Conservation (phyloP, 2,329 filamentous ascomycete species). For the Xylaria sp. region DNA sequence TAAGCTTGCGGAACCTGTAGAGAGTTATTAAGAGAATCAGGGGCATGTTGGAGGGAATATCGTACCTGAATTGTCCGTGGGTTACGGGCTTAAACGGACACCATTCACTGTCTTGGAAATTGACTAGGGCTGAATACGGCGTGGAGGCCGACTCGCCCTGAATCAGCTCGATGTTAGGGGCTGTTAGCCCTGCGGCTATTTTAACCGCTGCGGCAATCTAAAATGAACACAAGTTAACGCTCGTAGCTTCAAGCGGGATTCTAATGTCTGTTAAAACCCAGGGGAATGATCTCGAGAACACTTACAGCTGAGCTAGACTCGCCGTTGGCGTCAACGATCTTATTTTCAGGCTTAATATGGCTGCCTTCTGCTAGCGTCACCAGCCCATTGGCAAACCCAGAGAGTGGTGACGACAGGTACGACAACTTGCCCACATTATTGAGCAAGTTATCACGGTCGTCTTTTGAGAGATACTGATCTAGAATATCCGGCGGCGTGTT, state of each 20-base stretch:
- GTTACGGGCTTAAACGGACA: conserved; percentile 58
- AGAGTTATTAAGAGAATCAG: not conserved
- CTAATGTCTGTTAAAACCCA: too few species aligned
- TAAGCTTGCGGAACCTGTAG: conserved; percentile 52
- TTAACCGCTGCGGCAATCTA: conserved; percentile 31
- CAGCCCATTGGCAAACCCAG: conserved; percentile 49
- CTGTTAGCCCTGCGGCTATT: conserved; percentile 40
- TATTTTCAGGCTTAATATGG: conserved; percentile 54
- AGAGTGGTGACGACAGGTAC: conserved; percentile 44
- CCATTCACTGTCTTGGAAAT: conserved; percentile 40
- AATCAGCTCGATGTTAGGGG: conserved; percentile 38
- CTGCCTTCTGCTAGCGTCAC: conserved; percentile 51
- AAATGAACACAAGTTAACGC: not conserved
- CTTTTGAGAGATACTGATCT: conserved; percentile 30
- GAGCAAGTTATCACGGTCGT: conserved; percentile 34
- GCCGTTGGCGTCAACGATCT: conserved; percentile 32
- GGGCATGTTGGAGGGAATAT: conserved; percentile 18
- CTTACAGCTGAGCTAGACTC: conserved; percentile 23
- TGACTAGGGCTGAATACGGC: conserved; percentile 51
- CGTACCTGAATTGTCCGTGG: conserved; percentile 60
- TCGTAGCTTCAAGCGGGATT: too few species aligned
- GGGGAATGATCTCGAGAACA: not conserved
- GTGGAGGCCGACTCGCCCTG: conserved; percentile 49
- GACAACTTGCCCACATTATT: conserved; percentile 40
- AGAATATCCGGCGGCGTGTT: conserved; percentile 44